Percentiles rank a stretch among this genome's conserved stretches.
Conservation (phyloP, 106 monocot species). For the Amphibolis antarctica region DNA sequence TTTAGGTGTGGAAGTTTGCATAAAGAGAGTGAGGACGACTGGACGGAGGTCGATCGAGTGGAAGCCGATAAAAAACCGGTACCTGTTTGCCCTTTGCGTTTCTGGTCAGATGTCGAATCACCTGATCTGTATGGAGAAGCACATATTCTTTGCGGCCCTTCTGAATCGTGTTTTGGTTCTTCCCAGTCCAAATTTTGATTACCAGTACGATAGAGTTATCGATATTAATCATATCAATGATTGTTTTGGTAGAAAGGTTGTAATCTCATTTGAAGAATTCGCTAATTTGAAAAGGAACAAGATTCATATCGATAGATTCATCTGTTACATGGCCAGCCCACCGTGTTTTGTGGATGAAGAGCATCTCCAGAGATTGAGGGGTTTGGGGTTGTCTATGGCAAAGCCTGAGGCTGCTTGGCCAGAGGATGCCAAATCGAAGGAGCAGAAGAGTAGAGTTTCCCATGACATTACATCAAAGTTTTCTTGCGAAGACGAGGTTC, state of each 20-base stretch:
- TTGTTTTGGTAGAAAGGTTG: conserved; percentile 72
- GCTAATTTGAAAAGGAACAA: conserved; percentile 40
- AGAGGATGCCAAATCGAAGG: conserved; percentile 57
- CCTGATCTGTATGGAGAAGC: conserved; percentile 92
- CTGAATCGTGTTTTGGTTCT: conserved; percentile 54
- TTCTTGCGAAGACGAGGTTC: conserved; percentile 63
- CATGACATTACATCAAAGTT: conserved; percentile 59
- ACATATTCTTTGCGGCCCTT: conserved; percentile 92
- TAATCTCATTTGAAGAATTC: conserved; percentile 65
- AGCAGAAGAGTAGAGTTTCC: conserved; percentile 53
- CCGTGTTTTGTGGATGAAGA: conserved; percentile 88
- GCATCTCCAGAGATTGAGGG: conserved; percentile 67
- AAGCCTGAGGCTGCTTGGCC: conserved; percentile 80
- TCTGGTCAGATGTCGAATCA: conserved; percentile 99
- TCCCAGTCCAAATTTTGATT: conserved; percentile 75
- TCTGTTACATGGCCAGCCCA: conserved; percentile 70
- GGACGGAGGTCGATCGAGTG: conserved; percentile 63
- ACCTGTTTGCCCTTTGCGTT: conserved; percentile 66
- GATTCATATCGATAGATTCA: conserved; percentile 68
- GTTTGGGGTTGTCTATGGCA: conserved; percentile 46
- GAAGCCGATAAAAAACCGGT: conserved; percentile 67
- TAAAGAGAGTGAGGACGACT: conserved; percentile 19
- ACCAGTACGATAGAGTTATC: conserved; percentile 64
- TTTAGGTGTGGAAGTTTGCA: conserved; percentile 30
- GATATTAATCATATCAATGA: conserved; percentile 77